Evolutionary conservation across 805 yeast species (phyloP).

Genomic region (Suhomyces canberraensis): DNA sequence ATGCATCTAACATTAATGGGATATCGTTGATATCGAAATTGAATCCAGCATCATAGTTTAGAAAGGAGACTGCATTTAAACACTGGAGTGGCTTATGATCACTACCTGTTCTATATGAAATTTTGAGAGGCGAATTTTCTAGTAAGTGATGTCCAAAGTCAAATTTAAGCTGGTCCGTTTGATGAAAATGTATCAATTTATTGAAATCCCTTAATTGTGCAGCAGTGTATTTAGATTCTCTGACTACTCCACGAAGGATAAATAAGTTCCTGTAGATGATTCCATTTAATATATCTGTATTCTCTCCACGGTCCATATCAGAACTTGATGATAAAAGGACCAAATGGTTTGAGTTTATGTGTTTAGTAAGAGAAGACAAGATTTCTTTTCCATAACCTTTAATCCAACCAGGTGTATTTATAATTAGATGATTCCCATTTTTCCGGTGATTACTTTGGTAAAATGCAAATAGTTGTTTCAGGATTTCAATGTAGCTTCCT

Average conservation of each 20-base stretch:
- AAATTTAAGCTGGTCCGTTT: slow-evolving; percentile 12
- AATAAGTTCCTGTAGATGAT: slow-evolving; percentile 25
- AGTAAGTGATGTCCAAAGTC: slow-evolving; percentile 24
- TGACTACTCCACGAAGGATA: slow-evolving; percentile 33
- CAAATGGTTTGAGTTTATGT: slow-evolving; percentile 53
- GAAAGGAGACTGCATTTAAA: slow-evolving; percentile 21
- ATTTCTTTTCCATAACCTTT: slow-evolving; percentile 80
- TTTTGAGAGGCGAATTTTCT: slow-evolving; percentile 20
- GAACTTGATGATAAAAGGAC: slow-evolving; percentile 42
- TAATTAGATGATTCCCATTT: slow-evolving; percentile 40
- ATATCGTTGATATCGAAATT: slow-evolving; percentile 25
- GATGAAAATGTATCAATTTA: slow-evolving; percentile 54
- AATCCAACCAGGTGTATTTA: slow-evolving; percentile 90
- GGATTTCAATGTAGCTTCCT: slow-evolving; percentile 43
- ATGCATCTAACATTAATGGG: slow-evolving; percentile 35
- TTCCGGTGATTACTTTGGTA: no score
- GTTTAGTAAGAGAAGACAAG: slow-evolving; percentile 44
- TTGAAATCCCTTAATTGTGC: slow-evolving; percentile 52
- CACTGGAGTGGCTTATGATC: slow-evolving; percentile 15
- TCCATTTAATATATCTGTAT: slow-evolving; percentile 25
- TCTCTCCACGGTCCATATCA: slow-evolving; percentile 20
- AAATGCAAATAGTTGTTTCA: slow-evolving; percentile 38
- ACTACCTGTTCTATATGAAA: slow-evolving; percentile 23
- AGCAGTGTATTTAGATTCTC: slow-evolving; percentile 40
- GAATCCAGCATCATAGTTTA: slow-evolving; percentile 18